phyloP scores from a whole-genome alignment of 805 yeast species.

The Scheffersomyces stipitis region DNA sequence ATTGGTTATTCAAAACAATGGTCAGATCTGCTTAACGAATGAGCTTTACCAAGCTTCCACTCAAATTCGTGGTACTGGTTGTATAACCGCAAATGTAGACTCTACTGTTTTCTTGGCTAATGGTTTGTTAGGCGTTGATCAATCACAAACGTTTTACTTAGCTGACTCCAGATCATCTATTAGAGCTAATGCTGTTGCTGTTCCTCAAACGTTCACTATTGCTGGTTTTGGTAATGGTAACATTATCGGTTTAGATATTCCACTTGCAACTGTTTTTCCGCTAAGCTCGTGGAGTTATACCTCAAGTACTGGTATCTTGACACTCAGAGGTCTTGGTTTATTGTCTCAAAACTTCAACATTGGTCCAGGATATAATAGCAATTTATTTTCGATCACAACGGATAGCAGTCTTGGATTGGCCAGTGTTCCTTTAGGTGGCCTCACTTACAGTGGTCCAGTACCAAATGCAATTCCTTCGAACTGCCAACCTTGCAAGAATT shows the following conservation, averaged over 20 bases:
- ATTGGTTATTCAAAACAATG: conserved; percentile 11
- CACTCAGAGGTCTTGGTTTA: conserved; percentile 7
- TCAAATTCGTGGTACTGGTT: not conserved
- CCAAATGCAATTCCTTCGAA: conserved; percentile 3
- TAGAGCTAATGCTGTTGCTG: not conserved
- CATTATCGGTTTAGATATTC: conserved; percentile 1
- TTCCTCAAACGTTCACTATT: not conserved
- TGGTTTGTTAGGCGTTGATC: not conserved
- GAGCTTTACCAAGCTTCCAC: not conserved
- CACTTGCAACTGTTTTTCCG: not conserved
- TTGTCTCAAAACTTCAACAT: conserved; percentile 7
- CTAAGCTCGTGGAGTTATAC: conserved; percentile 4
- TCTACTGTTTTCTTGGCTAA: not conserved
- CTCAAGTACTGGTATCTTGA: conserved; percentile 19
- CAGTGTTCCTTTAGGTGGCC: conserved; percentile 2
- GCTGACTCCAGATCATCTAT: not conserved
- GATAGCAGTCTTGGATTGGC: not conserved
- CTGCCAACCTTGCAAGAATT: conserved; percentile 4
- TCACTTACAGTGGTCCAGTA: conserved; percentile 4
- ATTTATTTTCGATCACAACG: conserved; percentile 2
- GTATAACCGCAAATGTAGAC: not conserved
- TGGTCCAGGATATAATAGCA: conserved; percentile 9
- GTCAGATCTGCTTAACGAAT: conserved; percentile 2
- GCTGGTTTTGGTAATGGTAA: conserved; percentile 2
- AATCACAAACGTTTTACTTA: not conserved